Evolutionary conservation across 371 early-diverging fungal genomes (phyloP).

Genomic region (Mucor plumbeus): DNA sequence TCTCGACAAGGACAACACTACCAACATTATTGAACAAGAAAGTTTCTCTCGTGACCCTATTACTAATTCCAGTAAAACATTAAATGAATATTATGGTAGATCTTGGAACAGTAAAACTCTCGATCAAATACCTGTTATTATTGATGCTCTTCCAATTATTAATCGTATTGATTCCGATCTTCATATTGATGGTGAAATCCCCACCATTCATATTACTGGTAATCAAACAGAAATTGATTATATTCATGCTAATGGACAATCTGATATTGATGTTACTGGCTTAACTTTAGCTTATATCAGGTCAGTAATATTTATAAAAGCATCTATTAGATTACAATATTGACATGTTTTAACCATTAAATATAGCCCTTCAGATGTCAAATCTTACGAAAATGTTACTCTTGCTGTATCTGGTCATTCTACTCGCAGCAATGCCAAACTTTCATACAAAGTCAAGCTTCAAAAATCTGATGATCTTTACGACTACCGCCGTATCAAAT

Average conservation of each 20-base stretch:
- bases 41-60: constrained; percentile 13
- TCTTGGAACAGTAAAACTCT: constrained; percentile 24
- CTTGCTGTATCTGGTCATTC: constrained; percentile 36
- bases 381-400: constrained; percentile 17
- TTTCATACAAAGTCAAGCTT: constrained; percentile 36
- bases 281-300: constrained; percentile 39
- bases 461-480: constrained; percentile 30
- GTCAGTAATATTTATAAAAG: constrained; percentile 9
- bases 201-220: constrained; percentile 28
- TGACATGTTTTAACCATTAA: not conserved
- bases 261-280: constrained; percentile 17
- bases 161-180: constrained; percentile 27
- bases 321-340: not conserved
- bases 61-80: constrained; percentile 9
- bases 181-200: constrained; percentile 32
- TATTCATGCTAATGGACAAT: constrained; percentile 28
- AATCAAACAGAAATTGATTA: constrained; percentile 23
- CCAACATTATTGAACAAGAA: constrained; percentile 17
- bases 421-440: constrained; percentile 24
- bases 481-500: constrained; percentile 38
- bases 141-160: constrained; percentile 20
- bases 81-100: constrained; percentile 28
- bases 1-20: not conserved
- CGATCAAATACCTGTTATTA: constrained; percentile 9
- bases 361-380: constrained; percentile 9